phyloP scores from a whole-genome alignment of 768 basidiomycete species.

The Suillus hirtellus region DNA sequence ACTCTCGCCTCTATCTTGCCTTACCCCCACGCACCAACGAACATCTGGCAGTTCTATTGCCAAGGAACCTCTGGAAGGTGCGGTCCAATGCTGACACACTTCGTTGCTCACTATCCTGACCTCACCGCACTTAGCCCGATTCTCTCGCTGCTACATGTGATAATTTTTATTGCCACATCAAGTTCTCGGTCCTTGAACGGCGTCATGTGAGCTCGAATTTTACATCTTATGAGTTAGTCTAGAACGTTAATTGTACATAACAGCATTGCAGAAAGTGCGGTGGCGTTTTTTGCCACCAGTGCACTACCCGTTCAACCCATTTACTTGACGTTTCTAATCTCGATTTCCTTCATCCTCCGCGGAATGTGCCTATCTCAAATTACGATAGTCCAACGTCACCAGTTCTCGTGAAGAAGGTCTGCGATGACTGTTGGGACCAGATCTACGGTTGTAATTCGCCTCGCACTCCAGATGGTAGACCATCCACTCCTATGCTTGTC shows the following conservation, averaged over 20 bases:
- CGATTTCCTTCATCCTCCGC: constrained; percentile 69
- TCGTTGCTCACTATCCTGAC: constrained; percentile 13
- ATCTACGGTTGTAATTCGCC: constrained; percentile 56
- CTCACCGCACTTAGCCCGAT: constrained; percentile 50
- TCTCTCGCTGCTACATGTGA: constrained; percentile 63
- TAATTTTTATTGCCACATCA: constrained; percentile 66
- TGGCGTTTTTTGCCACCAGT: constrained; percentile 69
- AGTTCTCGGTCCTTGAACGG: constrained; percentile 70
- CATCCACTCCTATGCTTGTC: constrained; percentile 42
- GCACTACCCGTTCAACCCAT: constrained; percentile 57
- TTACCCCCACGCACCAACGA: constrained; percentile 48
- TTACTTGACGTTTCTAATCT: constrained; percentile 76
- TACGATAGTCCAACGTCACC: constrained; percentile 65
- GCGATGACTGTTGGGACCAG: constrained; percentile 76
- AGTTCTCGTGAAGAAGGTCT: constrained; percentile 61
- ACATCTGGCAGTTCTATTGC: constrained; percentile 76
- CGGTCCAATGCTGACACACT: constrained; percentile 14
- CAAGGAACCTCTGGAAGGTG: constrained; percentile 75
- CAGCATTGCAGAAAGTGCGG: constrained; percentile 87
- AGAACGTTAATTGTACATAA: constrained; percentile 23
- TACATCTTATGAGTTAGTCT: constrained; percentile 3
- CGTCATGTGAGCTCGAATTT: constrained; percentile 58
- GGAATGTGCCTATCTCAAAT: constrained; percentile 55
- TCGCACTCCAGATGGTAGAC: constrained; percentile 39
- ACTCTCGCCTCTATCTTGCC: constrained; percentile 18